A percentile compares a stretch with the other conserved stretches of the same genome.
These are phyloP conservation scores for Septoria linicola DNA, from an alignment of 2,329 filamentous ascomycete species.

Conservation along the genomic window DNA sequence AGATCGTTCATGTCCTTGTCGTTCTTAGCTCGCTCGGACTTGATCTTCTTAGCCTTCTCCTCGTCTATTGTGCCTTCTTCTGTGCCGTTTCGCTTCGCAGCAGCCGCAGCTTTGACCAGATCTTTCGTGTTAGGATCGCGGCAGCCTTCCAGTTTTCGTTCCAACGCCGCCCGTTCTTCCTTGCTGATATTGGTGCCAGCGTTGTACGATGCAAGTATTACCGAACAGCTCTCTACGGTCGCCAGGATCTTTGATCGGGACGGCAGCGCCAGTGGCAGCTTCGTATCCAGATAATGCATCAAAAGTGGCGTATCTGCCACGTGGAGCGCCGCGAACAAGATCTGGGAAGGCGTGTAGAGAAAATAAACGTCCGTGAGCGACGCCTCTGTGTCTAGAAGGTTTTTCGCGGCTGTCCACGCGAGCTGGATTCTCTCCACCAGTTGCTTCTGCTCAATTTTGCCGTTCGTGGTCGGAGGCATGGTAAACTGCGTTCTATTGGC, in stretches of 20 bases:
- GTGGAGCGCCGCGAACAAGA: slow-evolving; percentile 79
- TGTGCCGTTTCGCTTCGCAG: slow-evolving; percentile 51
- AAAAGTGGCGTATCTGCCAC: slow-evolving; percentile 68
- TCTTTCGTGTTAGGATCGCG: slow-evolving; percentile 73
- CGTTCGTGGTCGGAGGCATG: slow-evolving; percentile 7
- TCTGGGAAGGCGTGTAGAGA: slow-evolving; percentile 90
- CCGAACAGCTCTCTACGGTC: slow-evolving; percentile 43
- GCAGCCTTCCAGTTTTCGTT: slow-evolving; percentile 70
- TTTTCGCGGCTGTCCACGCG: slow-evolving; percentile 71
- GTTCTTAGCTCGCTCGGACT: slow-evolving; percentile 45
- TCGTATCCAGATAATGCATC: slow-evolving; percentile 47
- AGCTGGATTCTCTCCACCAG: slow-evolving; percentile 52
- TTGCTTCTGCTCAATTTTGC: slow-evolving; percentile 17
- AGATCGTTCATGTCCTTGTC: slow-evolving; percentile 43
- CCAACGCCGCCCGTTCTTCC: slow-evolving; percentile 43
- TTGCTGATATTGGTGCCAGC: slow-evolving; percentile 32
- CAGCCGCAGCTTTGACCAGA: slow-evolving; percentile 66
- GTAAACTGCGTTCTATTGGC: slow-evolving; percentile 26
- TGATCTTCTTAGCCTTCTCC: slow-evolving; percentile 48
- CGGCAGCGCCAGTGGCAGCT: slow-evolving; percentile 37
- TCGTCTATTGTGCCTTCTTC: slow-evolving; percentile 42
- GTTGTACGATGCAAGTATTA: slow-evolving; percentile 38
- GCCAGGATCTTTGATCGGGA: slow-evolving; percentile 39
- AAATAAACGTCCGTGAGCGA: slow-evolving; percentile 95
- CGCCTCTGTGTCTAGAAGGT: slow-evolving; percentile 69